phyloP scores from a whole-genome alignment of 2,329 filamentous ascomycete species.

The Helotiales sp. region DNA sequence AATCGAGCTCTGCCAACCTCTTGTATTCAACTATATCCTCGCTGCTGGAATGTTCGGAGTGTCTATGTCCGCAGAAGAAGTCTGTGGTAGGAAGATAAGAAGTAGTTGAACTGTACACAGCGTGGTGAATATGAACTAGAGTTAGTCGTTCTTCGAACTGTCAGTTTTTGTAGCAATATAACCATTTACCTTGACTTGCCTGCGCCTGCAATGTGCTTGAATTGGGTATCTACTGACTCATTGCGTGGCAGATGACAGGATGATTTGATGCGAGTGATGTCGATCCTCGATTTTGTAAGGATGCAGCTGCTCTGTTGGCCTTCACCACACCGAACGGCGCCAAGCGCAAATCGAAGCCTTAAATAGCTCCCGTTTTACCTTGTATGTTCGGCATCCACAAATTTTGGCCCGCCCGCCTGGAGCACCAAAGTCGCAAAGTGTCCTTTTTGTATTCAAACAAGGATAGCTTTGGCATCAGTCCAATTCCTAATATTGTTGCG shows the following conservation, averaged over 20 bases:
- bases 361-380: not conserved
- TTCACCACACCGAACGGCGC: not conserved
- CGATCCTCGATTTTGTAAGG: not conserved
- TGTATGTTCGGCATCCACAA: not conserved
- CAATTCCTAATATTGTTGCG: conserved; percentile 28
- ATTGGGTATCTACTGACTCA: not conserved
- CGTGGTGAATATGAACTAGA: not conserved
- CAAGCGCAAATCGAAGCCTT: not conserved
- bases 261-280: not conserved
- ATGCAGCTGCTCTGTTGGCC: not conserved
- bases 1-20: too few relatives aligned
- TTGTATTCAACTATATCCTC: too few relatives aligned
- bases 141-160: not conserved
- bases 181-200: not conserved
- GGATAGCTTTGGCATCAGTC: conserved; percentile 26
- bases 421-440: conserved; percentile 32
- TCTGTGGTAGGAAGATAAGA: not conserved
- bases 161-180: conserved; percentile 8
- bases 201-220: not conserved
- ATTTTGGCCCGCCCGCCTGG: not conserved
- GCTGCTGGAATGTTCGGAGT: not conserved
- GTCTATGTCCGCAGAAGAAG: not conserved
- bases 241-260: conserved; percentile 16
- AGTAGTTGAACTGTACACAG: not conserved
- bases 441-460: conserved; percentile 37